These are phyloP conservation scores for Juncus inflexus DNA, from an alignment of 176 grass and related monocot genomes.

Conservation along the genomic window DNA sequence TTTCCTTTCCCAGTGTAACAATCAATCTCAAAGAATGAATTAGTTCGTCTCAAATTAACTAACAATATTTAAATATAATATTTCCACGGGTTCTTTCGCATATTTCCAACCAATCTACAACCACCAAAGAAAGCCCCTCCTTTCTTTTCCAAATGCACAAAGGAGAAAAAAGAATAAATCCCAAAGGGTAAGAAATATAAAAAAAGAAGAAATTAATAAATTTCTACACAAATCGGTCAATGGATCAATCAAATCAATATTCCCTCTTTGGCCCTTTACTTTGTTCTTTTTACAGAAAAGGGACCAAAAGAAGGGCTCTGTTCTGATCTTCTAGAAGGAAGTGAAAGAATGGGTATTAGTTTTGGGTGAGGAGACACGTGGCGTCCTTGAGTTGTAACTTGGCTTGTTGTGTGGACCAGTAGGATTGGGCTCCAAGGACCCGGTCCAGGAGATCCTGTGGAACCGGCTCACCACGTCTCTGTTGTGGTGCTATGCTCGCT, in stretches of 20 bases:
- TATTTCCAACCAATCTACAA: slow-evolving; percentile 20
- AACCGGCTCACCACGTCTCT: slow-evolving; percentile 86
- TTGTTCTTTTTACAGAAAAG: slow-evolving; percentile 48
- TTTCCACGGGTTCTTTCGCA: slow-evolving; percentile 15
- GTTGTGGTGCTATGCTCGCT: slow-evolving; percentile 91
- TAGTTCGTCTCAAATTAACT: background rate
- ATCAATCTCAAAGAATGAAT: slow-evolving; percentile 36
- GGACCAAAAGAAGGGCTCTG: slow-evolving; percentile 43
- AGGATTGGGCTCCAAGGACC: slow-evolving; percentile 75
- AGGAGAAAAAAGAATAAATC: slow-evolving; percentile 9
- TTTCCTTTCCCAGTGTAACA: slow-evolving; percentile 24
- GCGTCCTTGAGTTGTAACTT: slow-evolving; percentile 83
- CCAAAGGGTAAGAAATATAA: slow-evolving; percentile 30
- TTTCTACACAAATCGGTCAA: slow-evolving; percentile 77
- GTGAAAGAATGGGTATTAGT: slow-evolving; percentile 43
- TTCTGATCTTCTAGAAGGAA: slow-evolving; percentile 43
- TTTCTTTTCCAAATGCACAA: slow-evolving; percentile 17
- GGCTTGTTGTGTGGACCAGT: slow-evolving; percentile 96
- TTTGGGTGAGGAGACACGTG: slow-evolving; percentile 53
- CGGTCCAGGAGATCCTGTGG: slow-evolving; percentile 90
- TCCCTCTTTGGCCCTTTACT: slow-evolving; percentile 58
- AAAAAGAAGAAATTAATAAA: slow-evolving; percentile 61
- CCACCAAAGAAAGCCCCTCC: slow-evolving; percentile 11
- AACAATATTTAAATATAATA: slow-evolving; percentile 24
- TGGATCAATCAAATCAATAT: slow-evolving; percentile 3